phyloP scores from a whole-genome alignment of 352 stramenopile species.

The Pythium grandisporangium region DNA sequence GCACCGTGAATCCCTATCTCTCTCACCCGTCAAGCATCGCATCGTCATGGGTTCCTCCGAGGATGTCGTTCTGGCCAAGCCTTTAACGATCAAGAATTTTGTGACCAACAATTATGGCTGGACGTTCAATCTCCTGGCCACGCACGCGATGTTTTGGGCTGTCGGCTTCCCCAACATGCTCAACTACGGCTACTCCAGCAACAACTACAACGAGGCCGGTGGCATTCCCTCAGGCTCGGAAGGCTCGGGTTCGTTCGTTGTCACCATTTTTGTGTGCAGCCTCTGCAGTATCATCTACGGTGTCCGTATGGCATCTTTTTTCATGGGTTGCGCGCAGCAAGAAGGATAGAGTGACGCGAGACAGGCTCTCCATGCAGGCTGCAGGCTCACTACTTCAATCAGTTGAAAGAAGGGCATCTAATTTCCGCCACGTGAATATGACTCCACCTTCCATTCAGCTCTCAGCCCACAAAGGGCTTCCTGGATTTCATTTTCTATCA shows the following conservation, averaged over 20 bases:
- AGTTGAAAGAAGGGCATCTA: too few species aligned
- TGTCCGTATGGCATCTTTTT: slow-evolving; percentile 38
- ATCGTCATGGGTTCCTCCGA: too few species aligned
- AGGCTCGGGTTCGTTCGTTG: slow-evolving; percentile 68
- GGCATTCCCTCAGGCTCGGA: slow-evolving; percentile 69
- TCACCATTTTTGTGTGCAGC: slow-evolving; percentile 69
- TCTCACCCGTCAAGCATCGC: too few species aligned
- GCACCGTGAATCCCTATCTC: too few species aligned
- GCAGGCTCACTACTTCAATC: too few species aligned
- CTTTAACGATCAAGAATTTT: slow-evolving; percentile 39
- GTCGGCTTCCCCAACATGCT: slow-evolving; percentile 65
- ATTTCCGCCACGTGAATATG: too few species aligned
- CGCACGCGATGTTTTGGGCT: slow-evolving; percentile 76
- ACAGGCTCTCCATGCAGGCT: too few species aligned
- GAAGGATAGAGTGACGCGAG: slow-evolving; percentile 22
- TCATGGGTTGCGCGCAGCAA: slow-evolving; percentile 23
- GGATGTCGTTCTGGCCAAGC: slow-evolving; percentile 9
- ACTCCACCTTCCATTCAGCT: too few species aligned
- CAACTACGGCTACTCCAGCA: slow-evolving; percentile 75
- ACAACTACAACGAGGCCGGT: slow-evolving; percentile 65
- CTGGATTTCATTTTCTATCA: too few species aligned
- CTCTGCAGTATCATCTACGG: slow-evolving; percentile 69
- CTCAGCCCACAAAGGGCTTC: too few species aligned
- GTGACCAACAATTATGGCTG: slow-evolving; percentile 68
- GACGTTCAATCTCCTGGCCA: slow-evolving; percentile 81